Evolutionary conservation across 768 basidiomycete species (phyloP), one percentile per base, ranked within the genome.

Genomic region (Lactarius sp.): DNA sequence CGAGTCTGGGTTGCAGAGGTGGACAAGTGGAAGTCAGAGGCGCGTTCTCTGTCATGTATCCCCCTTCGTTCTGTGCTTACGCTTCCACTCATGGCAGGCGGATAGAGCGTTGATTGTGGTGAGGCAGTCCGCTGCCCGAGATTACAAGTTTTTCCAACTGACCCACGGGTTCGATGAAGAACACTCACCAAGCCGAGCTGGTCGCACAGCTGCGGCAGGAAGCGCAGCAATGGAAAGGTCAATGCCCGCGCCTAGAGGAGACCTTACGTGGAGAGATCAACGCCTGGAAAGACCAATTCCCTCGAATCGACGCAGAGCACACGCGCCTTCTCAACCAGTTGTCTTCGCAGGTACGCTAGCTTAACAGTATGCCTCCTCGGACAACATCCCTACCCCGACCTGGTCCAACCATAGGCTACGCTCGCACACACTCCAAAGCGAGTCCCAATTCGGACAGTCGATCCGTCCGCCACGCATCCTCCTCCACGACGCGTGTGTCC

Each of bases 191-290:
- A 66, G 75, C 77, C 16, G 84, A 87, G 54, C 83, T 83, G 6
- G 83, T 88, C 58, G 71, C 78, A 1, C 84, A 84, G 59, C 77
- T 90, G 34, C 81, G 83, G 31, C 79, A 85, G 54, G 88, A 92
- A 71, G 77, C 82, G 0, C 75, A n/a, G n/a, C n/a, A n/a, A 74
- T 89, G 87, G 87, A 89, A 88, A 72, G 83, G 85, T 55, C 89
- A 90, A 68, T 77, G 79, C 54, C 70, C 75, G 22, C 78, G 80
- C 34, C 71, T 79, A 33, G 80, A 81, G 56, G 80, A 81, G 22
- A 22, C n/a, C n/a, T n/a, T n/a, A n/a, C n/a, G n/a, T n/a, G n/a
- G n/a, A 22, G 22, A 22, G 22, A 22, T 22, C 22, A 22, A 22
- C 22, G 22, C 22, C 1, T 22, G 22, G 22, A 22, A 22, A 22